Base-by-base conservation (phyloP, 2,329 filamentous ascomycete species). In the Pezicula carpinea region DNA sequence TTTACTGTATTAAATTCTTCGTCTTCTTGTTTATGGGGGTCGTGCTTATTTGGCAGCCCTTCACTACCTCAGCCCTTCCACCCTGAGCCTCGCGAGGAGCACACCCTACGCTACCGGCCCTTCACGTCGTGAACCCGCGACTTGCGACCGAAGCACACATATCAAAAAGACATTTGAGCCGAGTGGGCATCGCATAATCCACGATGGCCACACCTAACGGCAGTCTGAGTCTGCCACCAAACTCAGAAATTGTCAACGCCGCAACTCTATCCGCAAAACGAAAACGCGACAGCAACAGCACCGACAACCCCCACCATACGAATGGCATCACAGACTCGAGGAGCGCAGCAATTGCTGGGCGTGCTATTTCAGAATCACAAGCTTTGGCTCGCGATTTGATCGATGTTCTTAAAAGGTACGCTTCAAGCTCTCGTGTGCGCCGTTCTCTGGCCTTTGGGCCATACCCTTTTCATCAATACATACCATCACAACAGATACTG, bases 201-300 rank as follows among this genome's bases (percentile, higher is more conserved):
- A 52, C 46, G 47, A 64, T 65, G 62, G 55, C 61, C 32, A 56
- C 62, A 32, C 51, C 53, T 32, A 74, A 75, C 62, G 73, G 72
- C 56, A 63, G 66, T 46, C 58, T 66, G 45, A 68, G 65, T 51
- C 66, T 68, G 22, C 54, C 56, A 19, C 57, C 57, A 41, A 61
- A 59, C 39, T 56, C 54, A 46, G 59, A 60, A 10, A 44, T 47
- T 33, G 40, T 54, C 32, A 48, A 53, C 43, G 45, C 56, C 32
- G 53, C 59, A 19, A 57, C 62, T 44, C 57, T 69, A 29, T 64
- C 71, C 21, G 67, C 68, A 48, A 83, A 83, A 69, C 71, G 79
- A 64, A 83, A 83, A 68, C 79, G 79, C 71, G 76, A 80, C 21
- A 38, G 18, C 58, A 64, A 66, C 42, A 68, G 61, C 49, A 69